Base-by-base conservation (phyloP, 352 stramenopile genomes). In the Pythium sp. region DNA sequence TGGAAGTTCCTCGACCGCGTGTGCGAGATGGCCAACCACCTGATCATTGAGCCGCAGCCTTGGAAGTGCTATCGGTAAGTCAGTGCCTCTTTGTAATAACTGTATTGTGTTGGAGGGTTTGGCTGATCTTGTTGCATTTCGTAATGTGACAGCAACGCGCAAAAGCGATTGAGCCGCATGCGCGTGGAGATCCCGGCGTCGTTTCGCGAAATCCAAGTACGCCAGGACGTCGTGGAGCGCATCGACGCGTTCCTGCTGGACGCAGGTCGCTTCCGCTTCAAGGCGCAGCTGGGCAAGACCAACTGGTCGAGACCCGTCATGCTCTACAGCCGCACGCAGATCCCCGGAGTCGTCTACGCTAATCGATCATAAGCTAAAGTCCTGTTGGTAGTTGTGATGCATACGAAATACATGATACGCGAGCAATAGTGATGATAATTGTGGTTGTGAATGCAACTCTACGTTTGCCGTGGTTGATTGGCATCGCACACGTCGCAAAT, bases 51-150 rank as follows among this genome's bases (percentile, higher is more conserved):
- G 64, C 84, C 84, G 11, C 87, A 95, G 65, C 84, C 83, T 41
- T 95, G 83, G 84, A 95, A 95, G 60, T 93, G 87, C 74, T 95
- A 93, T 64, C 79, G 82, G 84, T 92, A 72, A 43, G 12, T 38
- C 3, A 22, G 7, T 58, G 3, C 3, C 8, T 15, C 11, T 14
- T 14, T 62, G 22, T 41, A 12, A 6, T 5, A 32, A 32, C 30
- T 32, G 30, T 32, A 32, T 32, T 6, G 30, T 32, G 30, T 32
- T 32, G 30, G 30, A 32, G 30, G 30, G 30, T 41, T 24, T 43
- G 30, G 30, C 36, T 72, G 0, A 65, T 65, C 18, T 51, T 51
- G 43, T 24, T n/a, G 7, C n/a, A 2, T 18, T 60, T 7, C 34
- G 9, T 11, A 41, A 41, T 32, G 70, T 38, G 30, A 20, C 20